Conservation (phyloP, 176 grass and related monocot species). For the Leersia perrieri region DNA sequence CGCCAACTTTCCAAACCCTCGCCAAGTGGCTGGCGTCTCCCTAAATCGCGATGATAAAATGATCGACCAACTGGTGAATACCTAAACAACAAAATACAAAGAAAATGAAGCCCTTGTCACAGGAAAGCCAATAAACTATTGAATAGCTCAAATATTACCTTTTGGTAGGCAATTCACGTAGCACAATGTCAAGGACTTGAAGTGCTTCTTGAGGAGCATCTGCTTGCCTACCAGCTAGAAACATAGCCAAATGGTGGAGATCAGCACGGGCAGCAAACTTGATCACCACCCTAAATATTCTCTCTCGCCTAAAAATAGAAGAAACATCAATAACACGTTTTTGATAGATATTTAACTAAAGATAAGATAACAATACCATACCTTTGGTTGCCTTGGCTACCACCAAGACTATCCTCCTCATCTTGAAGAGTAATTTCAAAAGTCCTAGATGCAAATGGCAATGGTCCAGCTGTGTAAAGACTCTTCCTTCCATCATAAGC, state of each 20-base stretch:
- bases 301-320: slow-evolving; percentile 67
- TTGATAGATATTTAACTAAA: slow-evolving; percentile 2
- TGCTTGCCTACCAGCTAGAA: slow-evolving; percentile 80
- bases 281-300: slow-evolving; percentile 73
- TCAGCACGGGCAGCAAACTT: slow-evolving; percentile 95
- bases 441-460: slow-evolving; percentile 72
- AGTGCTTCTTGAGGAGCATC: slow-evolving; percentile 97
- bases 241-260: slow-evolving; percentile 88
- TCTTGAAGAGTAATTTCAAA: slow-evolving; percentile 80
- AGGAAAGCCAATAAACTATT: slow-evolving; percentile 10
- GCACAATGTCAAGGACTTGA: slow-evolving; percentile 93
- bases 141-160: slow-evolving; percentile 43
- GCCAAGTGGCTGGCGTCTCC: slow-evolving; percentile 77
- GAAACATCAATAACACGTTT: slow-evolving; percentile 10
- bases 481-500: slow-evolving; percentile 93
- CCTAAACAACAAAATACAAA: slow-evolving; percentile 31
- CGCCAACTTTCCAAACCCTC: slow-evolving; percentile 95
- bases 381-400: slow-evolving; percentile 56
- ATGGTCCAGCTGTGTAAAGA: slow-evolving; percentile 79
- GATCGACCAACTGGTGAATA: slow-evolving; percentile 80
- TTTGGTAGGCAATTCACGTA: slow-evolving; percentile 83
- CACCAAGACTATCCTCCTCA: slow-evolving; percentile 60
- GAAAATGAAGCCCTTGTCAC: neutral
- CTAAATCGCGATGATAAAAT: slow-evolving; percentile 91
- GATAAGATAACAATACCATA: neutral